Base-by-base conservation (phyloP, 1,284 basidiomycete species). In the Entoloma clypeatum region DNA sequence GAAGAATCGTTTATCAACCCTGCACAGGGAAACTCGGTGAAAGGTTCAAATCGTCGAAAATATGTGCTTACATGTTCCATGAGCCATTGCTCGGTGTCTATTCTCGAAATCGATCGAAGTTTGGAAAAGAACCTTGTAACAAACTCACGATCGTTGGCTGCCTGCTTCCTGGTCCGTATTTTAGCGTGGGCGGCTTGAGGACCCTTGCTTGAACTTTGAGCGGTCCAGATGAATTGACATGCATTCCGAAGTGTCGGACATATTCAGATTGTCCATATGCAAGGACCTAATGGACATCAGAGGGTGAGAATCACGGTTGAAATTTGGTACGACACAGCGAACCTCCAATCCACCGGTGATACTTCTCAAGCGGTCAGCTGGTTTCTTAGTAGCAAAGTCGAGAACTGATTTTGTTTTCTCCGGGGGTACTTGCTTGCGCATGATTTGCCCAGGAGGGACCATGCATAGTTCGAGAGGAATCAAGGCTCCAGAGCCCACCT, bases 201-300 rank as follows among this genome's bases (percentile, higher is more conserved):
- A 86, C 62, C 6, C 86, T 74, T 0, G 84, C 85, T 11, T 69
- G 58, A 18, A 85, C 64, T 23, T 56, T 64, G 18, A 83, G 60
- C 0, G 80, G 74, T 5, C 69, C 67, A 3, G 60, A 58, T 6
- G 68, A 56, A 24, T 71, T 61, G n/a, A 85, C 73, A 1, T 65
- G 51, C 65, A 86, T 71, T 4, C 81, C 81, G 45, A 86, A 86
- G 54, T 79, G 68, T 36, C 73, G 68, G 19, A 88, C 74, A 50
- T 86, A 88, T 59, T 85, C 77, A 0, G 84, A 86, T 59, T 82
- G 74, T 1, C 80, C 79, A 50, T 86, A 86, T 19, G 71, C 66
- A 34, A 88, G 66, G 21, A 81, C 74, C 81, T 84, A 40, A 17
- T 14, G 32, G 30, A 14, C 35, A 11, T 24, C 19, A 10, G 13